Conservation (phyloP, 2,329 filamentous ascomycete species). For the Diplodia mutila region DNA sequence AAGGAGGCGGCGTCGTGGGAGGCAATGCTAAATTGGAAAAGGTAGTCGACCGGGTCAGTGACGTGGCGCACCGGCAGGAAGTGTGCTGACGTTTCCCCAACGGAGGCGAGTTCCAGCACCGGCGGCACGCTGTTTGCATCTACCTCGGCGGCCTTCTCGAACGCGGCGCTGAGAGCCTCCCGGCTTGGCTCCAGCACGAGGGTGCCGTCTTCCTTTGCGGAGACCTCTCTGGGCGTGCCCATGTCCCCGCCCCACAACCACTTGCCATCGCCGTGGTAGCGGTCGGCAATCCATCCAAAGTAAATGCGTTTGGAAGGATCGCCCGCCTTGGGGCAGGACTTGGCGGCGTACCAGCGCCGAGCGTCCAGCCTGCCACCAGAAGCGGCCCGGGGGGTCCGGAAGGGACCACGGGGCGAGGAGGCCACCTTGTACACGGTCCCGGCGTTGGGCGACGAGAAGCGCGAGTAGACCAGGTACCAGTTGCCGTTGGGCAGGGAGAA, state of each 20-base stretch:
- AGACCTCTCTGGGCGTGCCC: slow-evolving; percentile 39
- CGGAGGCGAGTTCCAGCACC: background rate
- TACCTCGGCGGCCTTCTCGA: background rate
- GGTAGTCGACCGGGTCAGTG: background rate
- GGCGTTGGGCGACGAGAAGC: slow-evolving; percentile 40
- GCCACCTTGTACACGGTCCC: slow-evolving; percentile 44
- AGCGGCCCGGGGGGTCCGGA: slow-evolving; percentile 36
- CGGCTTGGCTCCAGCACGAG: slow-evolving; percentile 32
- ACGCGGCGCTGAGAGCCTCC: slow-evolving; percentile 21
- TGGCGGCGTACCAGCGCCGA: slow-evolving; percentile 45
- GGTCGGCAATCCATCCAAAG: slow-evolving; percentile 45
- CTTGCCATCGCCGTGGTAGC: slow-evolving; percentile 39
- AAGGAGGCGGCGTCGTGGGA: slow-evolving; percentile 23
- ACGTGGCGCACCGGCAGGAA: background rate
- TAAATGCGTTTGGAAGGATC: slow-evolving; percentile 37
- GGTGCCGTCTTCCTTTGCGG: slow-evolving; percentile 34
- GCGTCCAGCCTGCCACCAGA: slow-evolving; percentile 43
- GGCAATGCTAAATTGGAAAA: slow-evolving; percentile 15
- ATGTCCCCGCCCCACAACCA: slow-evolving; percentile 47
- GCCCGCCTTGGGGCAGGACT: slow-evolving; percentile 35
- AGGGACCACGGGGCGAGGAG: slow-evolving; percentile 42
- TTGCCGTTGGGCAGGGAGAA: slow-evolving; percentile 42
- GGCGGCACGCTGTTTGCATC: background rate
- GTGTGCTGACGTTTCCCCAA: slow-evolving; percentile 2
- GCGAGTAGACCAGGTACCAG: slow-evolving; percentile 38